A percentile compares a stretch with the other conserved stretches of the same genome.
Evolutionary conservation across 495 filamentous ascomycete species (phyloP).

Genomic region (Hypoxylon subgilvum): DNA sequence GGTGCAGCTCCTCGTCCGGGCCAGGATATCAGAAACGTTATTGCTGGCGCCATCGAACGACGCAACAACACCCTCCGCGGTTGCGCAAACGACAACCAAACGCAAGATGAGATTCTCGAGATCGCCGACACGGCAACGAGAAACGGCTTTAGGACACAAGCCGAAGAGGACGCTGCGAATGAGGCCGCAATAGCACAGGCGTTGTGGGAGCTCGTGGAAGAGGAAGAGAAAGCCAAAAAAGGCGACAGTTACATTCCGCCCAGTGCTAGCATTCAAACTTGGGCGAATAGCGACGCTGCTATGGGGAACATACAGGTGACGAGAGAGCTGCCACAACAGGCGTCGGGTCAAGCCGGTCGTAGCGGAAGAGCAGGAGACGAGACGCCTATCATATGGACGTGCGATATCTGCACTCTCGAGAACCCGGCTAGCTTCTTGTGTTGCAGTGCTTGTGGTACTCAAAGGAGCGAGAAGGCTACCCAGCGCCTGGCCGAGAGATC

Average conservation of each 20-base stretch:
- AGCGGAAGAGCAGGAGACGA: conserved; percentile 3
- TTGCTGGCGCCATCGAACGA: conserved; percentile 73
- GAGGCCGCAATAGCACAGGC: conserved; percentile 88
- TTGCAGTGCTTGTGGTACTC: conserved; percentile 79
- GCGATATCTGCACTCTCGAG: conserved; percentile 79
- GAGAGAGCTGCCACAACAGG: neutral
- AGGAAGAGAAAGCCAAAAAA: conserved; percentile 73
- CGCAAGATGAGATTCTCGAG: conserved; percentile 62
- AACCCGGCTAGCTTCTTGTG: conserved; percentile 72
- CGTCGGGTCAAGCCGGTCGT: neutral
- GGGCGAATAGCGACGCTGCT: neutral
- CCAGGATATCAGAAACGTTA: conserved; percentile 74
- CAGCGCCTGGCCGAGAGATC: conserved; percentile 33
- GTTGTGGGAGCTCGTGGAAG: conserved; percentile 78
- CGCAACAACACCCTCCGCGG: conserved; percentile 68
- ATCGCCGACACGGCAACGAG: conserved; percentile 70
- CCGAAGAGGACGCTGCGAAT: conserved; percentile 88
- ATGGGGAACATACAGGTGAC: neutral
- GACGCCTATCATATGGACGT: conserved; percentile 66
- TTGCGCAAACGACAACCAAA: conserved; percentile 74
- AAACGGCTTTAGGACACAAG: conserved; percentile 80
- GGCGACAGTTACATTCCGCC: conserved; percentile 69
- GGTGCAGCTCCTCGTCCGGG: conserved; percentile 65
- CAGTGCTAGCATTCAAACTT: conserved; percentile 12
- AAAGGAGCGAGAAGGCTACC: conserved; percentile 58